Conservation (phyloP, 306 rosid genomes). For the Sophora flavescens region DNA sequence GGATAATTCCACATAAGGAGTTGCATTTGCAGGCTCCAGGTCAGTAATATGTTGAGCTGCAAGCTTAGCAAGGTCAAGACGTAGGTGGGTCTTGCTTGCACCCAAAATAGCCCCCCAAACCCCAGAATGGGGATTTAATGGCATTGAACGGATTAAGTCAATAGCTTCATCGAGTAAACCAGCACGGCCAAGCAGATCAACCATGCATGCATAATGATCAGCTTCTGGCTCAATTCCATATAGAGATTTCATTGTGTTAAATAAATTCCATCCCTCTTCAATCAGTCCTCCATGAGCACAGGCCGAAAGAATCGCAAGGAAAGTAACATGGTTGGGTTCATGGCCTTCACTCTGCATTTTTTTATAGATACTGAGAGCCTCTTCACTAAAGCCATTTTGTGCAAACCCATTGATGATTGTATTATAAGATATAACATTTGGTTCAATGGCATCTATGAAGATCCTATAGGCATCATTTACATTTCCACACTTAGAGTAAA, state of each 20-base stretch:
- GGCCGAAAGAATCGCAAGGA: constrained; percentile 82
- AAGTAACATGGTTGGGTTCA: constrained; percentile 67
- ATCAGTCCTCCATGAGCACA: constrained; percentile 83
- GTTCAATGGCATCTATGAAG: constrained; percentile 57
- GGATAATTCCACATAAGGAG: constrained; percentile 81
- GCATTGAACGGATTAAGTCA: constrained; percentile 68
- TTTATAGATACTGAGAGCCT: constrained; percentile 66
- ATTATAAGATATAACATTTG: constrained; percentile 70
- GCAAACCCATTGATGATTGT: constrained; percentile 78
- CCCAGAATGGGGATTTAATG: constrained; percentile 75
- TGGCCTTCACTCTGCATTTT: constrained; percentile 67
- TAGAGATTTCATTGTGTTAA: constrained; percentile 59
- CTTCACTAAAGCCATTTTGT: constrained; percentile 74
- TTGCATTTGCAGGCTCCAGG: constrained; percentile 78
- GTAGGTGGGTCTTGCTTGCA: constrained; percentile 68
- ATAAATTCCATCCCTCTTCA: constrained; percentile 69
- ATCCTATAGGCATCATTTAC: constrained; percentile 62
- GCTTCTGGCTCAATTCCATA: constrained; percentile 68
- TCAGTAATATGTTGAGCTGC: constrained; percentile 66
- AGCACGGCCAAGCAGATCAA: constrained; percentile 81
- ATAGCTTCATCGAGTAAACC: constrained; percentile 78
- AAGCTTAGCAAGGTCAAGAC: constrained; percentile 77
- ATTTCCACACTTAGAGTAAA: constrained; percentile 86
- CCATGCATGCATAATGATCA: constrained; percentile 86
- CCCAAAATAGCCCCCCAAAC: constrained; percentile 90